Evolutionary conservation across 345 rosid species (phyloP), one percentile per base, ranked within the genome.

Genomic region (Acer campestre): DNA sequence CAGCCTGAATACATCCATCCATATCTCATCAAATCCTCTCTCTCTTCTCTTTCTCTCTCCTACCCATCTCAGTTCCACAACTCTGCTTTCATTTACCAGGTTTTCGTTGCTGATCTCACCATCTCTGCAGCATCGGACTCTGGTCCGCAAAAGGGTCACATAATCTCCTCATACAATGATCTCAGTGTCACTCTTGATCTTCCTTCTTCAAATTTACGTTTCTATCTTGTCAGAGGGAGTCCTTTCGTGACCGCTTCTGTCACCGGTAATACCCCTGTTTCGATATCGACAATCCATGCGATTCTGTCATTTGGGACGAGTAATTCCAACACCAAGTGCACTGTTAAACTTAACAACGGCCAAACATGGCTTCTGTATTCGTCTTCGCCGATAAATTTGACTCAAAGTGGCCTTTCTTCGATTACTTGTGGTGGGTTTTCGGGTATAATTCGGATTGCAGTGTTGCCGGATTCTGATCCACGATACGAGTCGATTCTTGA

Each of bases 1-100:
- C 93, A 92, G 61, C 88, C 90, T 1, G 99, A 96, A 71, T 96
- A 96, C 82, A 89, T 96, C 78, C 98, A 96, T 35, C 99, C 99
- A 1, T 96, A 96, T 83, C 90, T 94, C 72, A 55, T 96, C 75
- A 92, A 96, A 84, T 87, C 94, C 1, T 87, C 91, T 0, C 42
- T 10, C 10, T 86, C 91, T 12, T 90, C 97, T 48, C 79, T 96
- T 82, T 88, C 97, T 1, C 65, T 96, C 82, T 91, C 86, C 42
- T 96, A 87, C 87, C 97, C 99, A 55, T 67, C 97, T 70, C 90
- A 66, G 4, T 88, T 87, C 77, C 89, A 82, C 88, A 85, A 71
- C 85, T 77, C 95, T 49, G 77, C 90, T 73, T 89, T 92, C 90
- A 48, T 85, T 27, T 92, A 84, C 88, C 94, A 94, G 71, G 74